Percentiles rank a stretch among this genome's conserved stretches.
phyloP scores from a whole-genome alignment of 1,139 yeast species.

The Arxiozyma bovina region DNA sequence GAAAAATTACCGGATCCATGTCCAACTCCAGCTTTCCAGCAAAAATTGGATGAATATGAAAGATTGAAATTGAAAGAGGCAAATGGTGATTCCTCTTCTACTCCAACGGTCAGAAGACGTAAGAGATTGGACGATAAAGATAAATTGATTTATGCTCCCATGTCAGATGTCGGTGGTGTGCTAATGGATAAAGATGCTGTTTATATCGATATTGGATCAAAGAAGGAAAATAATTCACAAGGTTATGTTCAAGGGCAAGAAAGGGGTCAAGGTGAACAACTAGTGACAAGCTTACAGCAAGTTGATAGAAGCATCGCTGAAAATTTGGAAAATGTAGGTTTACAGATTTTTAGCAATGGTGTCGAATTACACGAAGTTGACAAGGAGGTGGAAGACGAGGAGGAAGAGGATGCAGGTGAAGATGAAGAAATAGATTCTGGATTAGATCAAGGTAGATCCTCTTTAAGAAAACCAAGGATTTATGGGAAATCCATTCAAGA shows the following conservation, averaged over 20 bases:
- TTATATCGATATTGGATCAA: slow-evolving; percentile 75
- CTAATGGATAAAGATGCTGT: slow-evolving; percentile 96
- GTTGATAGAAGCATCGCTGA: slow-evolving; percentile 58
- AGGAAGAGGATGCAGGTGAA: slow-evolving; percentile 28
- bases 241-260: slow-evolving; percentile 60
- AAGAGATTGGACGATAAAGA: slow-evolving; percentile 89
- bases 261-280: slow-evolving; percentile 68
- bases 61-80: slow-evolving; percentile 51
- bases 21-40: slow-evolving; percentile 91
- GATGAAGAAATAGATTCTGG: slow-evolving; percentile 31
- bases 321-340: slow-evolving; percentile 57
- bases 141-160: slow-evolving; percentile 93
- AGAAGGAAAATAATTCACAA: slow-evolving; percentile 33
- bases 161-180: slow-evolving; percentile 98
- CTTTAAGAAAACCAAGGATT: slow-evolving; percentile 51
- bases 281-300: slow-evolving; percentile 73
- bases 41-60: slow-evolving; percentile 69
- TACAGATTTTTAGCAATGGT: slow-evolving; percentile 60
- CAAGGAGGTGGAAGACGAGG: slow-evolving; percentile 33
- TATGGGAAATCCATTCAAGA: slow-evolving; percentile 50
- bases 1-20: slow-evolving; percentile 97
- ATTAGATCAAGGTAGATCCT: slow-evolving; percentile 47
- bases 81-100: slow-evolving; percentile 37
- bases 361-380: slow-evolving; percentile 41
- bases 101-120: slow-evolving; percentile 55